Percentiles rank a stretch among this genome's conserved stretches.
phyloP scores from a whole-genome alignment of 768 basidiomycete species.

The Xanthoconium purpureum region DNA sequence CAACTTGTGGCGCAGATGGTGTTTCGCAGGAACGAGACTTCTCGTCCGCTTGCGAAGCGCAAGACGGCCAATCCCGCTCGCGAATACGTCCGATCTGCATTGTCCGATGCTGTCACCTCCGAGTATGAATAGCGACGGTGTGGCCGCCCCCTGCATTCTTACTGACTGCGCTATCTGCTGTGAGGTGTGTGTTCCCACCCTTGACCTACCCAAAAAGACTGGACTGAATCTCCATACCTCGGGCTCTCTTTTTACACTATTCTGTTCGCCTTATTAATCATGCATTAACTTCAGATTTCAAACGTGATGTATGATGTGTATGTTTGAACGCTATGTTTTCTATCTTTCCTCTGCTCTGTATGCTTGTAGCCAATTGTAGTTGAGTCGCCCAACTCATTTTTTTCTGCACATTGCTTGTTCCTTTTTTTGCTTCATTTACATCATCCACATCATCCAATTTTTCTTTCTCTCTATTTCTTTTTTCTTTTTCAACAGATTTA shows the following conservation, averaged over 20 bases:
- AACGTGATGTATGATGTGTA: conserved; percentile 27
- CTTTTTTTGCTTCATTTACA: conserved; percentile 9
- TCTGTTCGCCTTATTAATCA: conserved; percentile 5
- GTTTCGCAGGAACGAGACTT: conserved; percentile 40
- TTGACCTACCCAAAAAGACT: conserved; percentile 7
- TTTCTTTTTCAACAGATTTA: conserved; percentile 4
- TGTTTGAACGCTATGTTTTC: conserved; percentile 24
- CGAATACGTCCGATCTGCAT: conserved; percentile 29
- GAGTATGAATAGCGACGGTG: conserved; percentile 10
- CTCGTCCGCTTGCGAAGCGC: conserved; percentile 38
- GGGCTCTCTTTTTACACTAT: conserved; percentile 13
- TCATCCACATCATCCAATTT: background rate
- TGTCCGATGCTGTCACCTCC: conserved; percentile 23
- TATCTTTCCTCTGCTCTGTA: conserved; percentile 20
- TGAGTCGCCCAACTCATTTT: conserved; percentile 2
- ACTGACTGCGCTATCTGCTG: conserved; percentile 11
- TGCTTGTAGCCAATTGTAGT: conserved; percentile 27
- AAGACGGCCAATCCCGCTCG: conserved; percentile 20
- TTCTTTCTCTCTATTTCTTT: background rate
- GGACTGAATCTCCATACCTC: conserved; percentile 21
- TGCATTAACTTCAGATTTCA: conserved; percentile 11
- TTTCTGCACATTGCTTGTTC: background rate
- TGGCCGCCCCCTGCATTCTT: conserved; percentile 4
- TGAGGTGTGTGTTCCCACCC: conserved; percentile 24
- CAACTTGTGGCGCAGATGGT: conserved; percentile 49